Evolutionary conservation across 2,329 filamentous ascomycete species (phyloP).

Genomic region (Grosmannia penicillata): DNA sequence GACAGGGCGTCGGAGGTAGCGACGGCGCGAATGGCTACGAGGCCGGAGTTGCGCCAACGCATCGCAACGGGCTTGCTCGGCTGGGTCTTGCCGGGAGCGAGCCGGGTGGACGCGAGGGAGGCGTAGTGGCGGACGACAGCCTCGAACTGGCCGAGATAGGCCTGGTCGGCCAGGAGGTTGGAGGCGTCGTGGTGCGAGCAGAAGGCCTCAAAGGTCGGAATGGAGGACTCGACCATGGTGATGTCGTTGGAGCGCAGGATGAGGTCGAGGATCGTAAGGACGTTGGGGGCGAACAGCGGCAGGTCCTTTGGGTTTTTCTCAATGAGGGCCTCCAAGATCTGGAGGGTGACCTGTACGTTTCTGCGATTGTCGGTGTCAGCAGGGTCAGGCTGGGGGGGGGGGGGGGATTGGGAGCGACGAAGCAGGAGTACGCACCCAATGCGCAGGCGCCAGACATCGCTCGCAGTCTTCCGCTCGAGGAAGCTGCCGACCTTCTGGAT

Average conservation of each 20-base stretch:
- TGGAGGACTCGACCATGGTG: conserved; percentile 80
- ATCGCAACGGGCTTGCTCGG: conserved; percentile 60
- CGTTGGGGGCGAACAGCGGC: conserved; percentile 70
- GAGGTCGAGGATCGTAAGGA: conserved; percentile 70
- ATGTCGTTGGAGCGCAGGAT: conserved; percentile 79
- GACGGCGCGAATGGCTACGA: conserved; percentile 68
- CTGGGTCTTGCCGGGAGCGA: conserved; percentile 32
- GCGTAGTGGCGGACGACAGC: conserved; percentile 70
- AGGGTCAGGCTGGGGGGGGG: conserved; percentile 1
- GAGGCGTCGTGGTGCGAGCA: conserved; percentile 81
- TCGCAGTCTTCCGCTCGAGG: conserved; percentile 82
- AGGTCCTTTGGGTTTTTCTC: conserved; percentile 87
- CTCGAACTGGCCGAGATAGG: conserved; percentile 70
- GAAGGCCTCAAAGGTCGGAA: conserved; percentile 75
- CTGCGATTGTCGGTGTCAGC: no score
- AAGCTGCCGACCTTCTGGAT: conserved; percentile 92
- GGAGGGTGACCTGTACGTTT: conserved; percentile 87
- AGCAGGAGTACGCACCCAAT: conserved; percentile 50
- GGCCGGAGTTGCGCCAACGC: conserved; percentile 59
- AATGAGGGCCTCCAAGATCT: conserved; percentile 81
- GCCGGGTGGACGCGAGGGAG: conserved; percentile 55
- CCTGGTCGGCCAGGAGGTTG: conserved; percentile 70
- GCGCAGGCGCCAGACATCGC: conserved; percentile 77
- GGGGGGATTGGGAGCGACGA: background rate
- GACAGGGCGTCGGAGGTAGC: conserved; percentile 67